phyloP scores from a whole-genome alignment of 2,329 filamentous ascomycete genomes.

The Lasiodiplodia theobromae region DNA sequence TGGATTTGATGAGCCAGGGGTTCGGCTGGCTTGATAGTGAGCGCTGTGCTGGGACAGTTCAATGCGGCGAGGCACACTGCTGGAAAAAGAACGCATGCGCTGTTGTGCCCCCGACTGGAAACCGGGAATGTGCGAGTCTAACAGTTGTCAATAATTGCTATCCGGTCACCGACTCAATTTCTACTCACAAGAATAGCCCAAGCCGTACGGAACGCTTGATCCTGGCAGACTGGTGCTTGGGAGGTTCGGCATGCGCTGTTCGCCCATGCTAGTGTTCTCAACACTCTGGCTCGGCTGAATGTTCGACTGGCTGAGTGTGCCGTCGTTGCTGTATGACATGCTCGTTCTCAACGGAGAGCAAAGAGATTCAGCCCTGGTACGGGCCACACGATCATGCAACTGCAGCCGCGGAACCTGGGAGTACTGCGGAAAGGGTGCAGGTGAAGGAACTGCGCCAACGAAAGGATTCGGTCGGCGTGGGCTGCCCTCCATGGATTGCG shows the following conservation, averaged over 20 bases:
- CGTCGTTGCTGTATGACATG: constrained; percentile 51
- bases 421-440: constrained; percentile 39
- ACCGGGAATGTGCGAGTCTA: constrained; percentile 48
- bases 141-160: background rate
- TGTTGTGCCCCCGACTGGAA: constrained; percentile 47
- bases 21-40: constrained; percentile 41
- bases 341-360: constrained; percentile 55
- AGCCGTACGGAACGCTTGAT: constrained; percentile 46
- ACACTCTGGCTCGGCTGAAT: background rate
- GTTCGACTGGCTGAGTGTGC: constrained; percentile 20
- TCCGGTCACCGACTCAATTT: background rate
- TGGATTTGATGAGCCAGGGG: constrained; percentile 39
- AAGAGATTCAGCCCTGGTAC: constrained; percentile 51
- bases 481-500: constrained; percentile 44
- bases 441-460: constrained; percentile 25
- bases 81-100: constrained; percentile 50
- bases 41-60: constrained; percentile 45
- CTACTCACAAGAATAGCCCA: constrained; percentile 47
- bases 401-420: constrained; percentile 51
- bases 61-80: constrained; percentile 47
- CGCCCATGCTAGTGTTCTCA: constrained; percentile 8
- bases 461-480: constrained; percentile 50
- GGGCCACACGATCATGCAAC: constrained; percentile 52
- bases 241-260: constrained; percentile 18
- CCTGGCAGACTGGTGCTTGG: constrained; percentile 34